A percentile compares a stretch with the other conserved stretches of the same genome.
These are phyloP conservation scores for Brettanomyces custersianus DNA, from an alignment of 805 yeast species.

Conservation along the genomic window DNA sequence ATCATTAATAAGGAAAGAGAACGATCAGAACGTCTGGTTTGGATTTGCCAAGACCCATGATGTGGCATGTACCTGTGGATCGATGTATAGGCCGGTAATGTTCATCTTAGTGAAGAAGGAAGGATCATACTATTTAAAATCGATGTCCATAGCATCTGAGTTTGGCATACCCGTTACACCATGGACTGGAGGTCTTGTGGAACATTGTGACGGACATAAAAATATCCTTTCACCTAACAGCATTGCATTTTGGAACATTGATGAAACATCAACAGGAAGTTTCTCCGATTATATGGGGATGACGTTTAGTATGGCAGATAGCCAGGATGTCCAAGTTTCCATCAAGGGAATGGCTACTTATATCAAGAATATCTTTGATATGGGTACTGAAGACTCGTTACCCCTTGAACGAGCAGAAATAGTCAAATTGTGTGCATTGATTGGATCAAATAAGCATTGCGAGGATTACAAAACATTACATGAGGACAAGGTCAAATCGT, in stretches of 20 bases:
- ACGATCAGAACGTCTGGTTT: constrained; percentile 26
- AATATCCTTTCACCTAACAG: constrained; percentile 30
- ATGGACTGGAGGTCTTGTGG: constrained; percentile 16
- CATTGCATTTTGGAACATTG: constrained; percentile 23
- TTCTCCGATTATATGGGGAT: constrained; percentile 30
- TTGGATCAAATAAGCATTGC: background rate
- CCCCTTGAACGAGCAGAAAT: background rate
- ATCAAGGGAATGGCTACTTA: constrained; percentile 30
- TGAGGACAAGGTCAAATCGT: no score
- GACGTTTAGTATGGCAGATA: constrained; percentile 30
- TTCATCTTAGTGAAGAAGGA: constrained; percentile 18
- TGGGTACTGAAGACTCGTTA: background rate
- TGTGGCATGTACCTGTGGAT: constrained; percentile 33
- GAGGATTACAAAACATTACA: no score
- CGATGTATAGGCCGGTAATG: constrained; percentile 32
- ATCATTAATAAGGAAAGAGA: constrained; percentile 10
- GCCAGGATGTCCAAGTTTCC: constrained; percentile 25
- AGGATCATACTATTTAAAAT: constrained; percentile 13
- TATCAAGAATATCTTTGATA: constrained; percentile 24
- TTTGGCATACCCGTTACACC: constrained; percentile 25
- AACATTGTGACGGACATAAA: constrained; percentile 10
- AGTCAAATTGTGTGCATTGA: background rate
- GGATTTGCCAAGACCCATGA: constrained; percentile 35
- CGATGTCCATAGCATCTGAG: constrained; percentile 18
- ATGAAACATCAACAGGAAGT: constrained; percentile 3